Conservation (phyloP, 345 rosid genomes). For the Citrus medica region DNA sequence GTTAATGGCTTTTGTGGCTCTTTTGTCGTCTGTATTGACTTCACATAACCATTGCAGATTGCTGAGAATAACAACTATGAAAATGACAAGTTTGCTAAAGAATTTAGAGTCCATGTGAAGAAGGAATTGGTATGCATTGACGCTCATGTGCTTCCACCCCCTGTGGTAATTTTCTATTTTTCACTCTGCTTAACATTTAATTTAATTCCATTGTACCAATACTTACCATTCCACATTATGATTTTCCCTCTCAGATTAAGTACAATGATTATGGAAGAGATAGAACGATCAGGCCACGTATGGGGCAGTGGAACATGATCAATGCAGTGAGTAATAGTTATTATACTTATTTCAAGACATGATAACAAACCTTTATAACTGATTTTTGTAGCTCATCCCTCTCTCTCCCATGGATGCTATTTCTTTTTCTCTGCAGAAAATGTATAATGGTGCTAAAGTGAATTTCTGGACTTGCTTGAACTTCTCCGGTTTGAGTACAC, state of each 20-base stretch:
- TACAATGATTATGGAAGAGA: slow-evolving; percentile 57
- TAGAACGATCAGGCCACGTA: slow-evolving; percentile 35
- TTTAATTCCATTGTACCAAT: neutral
- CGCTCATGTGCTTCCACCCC: slow-evolving; percentile 70
- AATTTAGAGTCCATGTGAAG: slow-evolving; percentile 55
- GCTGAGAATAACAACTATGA: slow-evolving; percentile 12
- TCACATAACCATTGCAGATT: slow-evolving; percentile 31
- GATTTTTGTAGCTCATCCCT: neutral
- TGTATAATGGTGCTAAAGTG: slow-evolving; percentile 64
- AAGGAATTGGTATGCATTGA: slow-evolving; percentile 35
- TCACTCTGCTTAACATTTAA: neutral
- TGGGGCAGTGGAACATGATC: slow-evolving; percentile 81
- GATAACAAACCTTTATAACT: neutral
- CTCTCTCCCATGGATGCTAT: neutral
- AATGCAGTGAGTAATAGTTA: slow-evolving; percentile 39
- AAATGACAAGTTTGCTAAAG: slow-evolving; percentile 22
- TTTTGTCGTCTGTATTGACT: neutral
- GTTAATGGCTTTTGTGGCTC: neutral
- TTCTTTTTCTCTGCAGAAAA: slow-evolving; percentile 43
- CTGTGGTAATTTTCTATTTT: slow-evolving; percentile 35
- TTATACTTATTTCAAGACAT: neutral
- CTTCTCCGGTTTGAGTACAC: slow-evolving; percentile 33
- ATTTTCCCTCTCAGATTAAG: slow-evolving; percentile 42
- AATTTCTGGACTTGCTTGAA: slow-evolving; percentile 58
- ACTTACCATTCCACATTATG: neutral